Evolutionary conservation across 192 early-diverging fungal genomes (phyloP).

Genomic region (Pilaira anomala): DNA sequence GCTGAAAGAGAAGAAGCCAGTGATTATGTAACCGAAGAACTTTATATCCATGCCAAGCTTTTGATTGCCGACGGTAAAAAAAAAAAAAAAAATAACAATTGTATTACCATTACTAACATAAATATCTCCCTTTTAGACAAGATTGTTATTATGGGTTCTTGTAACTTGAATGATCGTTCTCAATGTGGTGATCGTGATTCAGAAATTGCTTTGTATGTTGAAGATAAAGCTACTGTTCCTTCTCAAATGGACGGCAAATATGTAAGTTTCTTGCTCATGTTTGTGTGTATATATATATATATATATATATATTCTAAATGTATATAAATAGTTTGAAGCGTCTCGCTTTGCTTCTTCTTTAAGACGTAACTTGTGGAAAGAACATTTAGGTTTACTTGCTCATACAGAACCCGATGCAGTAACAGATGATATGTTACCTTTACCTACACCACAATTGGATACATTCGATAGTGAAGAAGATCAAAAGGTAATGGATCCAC

Average conservation of each 20-base stretch:
- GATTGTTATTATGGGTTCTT: slow-evolving; percentile 79
- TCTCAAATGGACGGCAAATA: slow-evolving; percentile 71
- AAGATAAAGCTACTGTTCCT: slow-evolving; percentile 63
- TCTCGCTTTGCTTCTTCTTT: slow-evolving; percentile 71
- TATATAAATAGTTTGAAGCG: slow-evolving; percentile 58
- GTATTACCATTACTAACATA: neutral
- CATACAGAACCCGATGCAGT: slow-evolving; percentile 38
- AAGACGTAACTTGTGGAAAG: slow-evolving; percentile 73
- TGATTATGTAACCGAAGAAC: slow-evolving; percentile 73
- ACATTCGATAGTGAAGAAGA: slow-evolving; percentile 33
- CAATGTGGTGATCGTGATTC: slow-evolving; percentile 84
- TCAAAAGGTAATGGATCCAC: slow-evolving; percentile 60
- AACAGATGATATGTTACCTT: slow-evolving; percentile 28
- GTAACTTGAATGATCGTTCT: slow-evolving; percentile 92
- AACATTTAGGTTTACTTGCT: slow-evolving; percentile 75
- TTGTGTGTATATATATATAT: neutral
- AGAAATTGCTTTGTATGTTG: slow-evolving; percentile 82
- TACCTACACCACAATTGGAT: slow-evolving; percentile 32
- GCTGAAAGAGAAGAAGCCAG: slow-evolving; percentile 14
- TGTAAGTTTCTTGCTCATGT: slow-evolving; percentile 24
- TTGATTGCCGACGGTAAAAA: slow-evolving; percentile 79
- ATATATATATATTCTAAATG: neutral
- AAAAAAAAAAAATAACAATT: no score
- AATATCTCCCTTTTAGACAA: slow-evolving; percentile 46
- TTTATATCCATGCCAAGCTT: slow-evolving; percentile 86